Percentiles rank a stretch among this genome's conserved stretches.
Evolutionary conservation across 805 yeast species (phyloP).

Genomic region (Ogataea paradorogensis): DNA sequence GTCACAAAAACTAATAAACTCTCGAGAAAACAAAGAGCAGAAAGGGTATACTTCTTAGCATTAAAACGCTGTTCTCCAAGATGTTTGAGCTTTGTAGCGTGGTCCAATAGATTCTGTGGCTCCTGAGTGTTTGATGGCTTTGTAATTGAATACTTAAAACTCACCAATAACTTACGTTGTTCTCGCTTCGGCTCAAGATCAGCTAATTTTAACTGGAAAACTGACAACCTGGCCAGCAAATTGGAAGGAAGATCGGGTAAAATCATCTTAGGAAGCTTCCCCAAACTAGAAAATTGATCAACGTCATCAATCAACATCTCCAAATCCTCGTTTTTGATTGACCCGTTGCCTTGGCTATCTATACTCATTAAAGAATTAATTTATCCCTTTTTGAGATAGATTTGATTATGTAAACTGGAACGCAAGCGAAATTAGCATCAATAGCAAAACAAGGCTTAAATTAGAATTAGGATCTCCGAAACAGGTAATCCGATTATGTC

Average conservation of each 20-base stretch:
- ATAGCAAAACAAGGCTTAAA: not conserved
- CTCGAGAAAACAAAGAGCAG: constrained; percentile 25
- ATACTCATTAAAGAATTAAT: constrained; percentile 2
- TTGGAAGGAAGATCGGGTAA: constrained; percentile 17
- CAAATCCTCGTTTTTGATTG: not conserved
- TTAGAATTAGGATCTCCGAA: not conserved
- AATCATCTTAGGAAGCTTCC: constrained; percentile 20
- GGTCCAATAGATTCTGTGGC: constrained; percentile 2
- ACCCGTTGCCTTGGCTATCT: not conserved
- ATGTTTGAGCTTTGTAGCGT: constrained; percentile 17
- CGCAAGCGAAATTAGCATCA: not conserved
- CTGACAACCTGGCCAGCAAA: constrained; percentile 12
- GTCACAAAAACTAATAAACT: constrained; percentile 26
- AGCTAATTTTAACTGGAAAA: constrained; percentile 19
- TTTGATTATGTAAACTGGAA: constrained; percentile 6
- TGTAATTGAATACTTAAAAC: constrained; percentile 4
- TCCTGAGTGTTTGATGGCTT: not conserved
- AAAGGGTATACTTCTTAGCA: constrained; percentile 10
- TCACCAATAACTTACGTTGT: constrained; percentile 4
- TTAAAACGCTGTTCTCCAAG: constrained; percentile 18
- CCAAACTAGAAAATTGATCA: constrained; percentile 6
- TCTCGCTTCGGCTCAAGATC: constrained; percentile 12
- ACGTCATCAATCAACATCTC: constrained; percentile 1
- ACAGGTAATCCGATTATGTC: too few species aligned
- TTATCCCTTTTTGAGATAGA: constrained; percentile 4